A percentile compares a stretch with the other conserved stretches of the same genome.
phyloP scores from a whole-genome alignment of 257 asterid genomes.

The Apocynum venetum region DNA sequence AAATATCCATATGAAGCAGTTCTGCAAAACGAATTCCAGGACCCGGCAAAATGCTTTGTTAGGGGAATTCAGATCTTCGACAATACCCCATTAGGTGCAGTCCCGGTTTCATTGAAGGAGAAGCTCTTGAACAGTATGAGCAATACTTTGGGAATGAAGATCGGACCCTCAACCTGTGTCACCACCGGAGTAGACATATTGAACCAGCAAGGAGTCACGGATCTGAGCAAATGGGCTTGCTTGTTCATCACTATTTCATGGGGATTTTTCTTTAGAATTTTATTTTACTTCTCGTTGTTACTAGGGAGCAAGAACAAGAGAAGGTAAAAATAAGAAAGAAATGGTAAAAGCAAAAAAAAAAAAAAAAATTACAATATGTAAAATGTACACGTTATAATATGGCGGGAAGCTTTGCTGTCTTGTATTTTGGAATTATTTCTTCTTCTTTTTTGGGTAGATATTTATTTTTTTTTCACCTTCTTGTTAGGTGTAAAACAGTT shows the following conservation, averaged over 20 bases:
- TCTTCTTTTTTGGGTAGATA: background rate
- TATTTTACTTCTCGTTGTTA: slow-evolving; percentile 65
- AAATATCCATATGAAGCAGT: slow-evolving; percentile 85
- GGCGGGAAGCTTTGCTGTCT: background rate
- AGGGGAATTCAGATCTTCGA: slow-evolving; percentile 72
- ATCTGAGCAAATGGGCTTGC: slow-evolving; percentile 58
- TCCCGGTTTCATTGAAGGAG: slow-evolving; percentile 47
- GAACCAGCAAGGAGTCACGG: slow-evolving; percentile 72
- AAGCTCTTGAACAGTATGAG: slow-evolving; percentile 55
- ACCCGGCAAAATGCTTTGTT: slow-evolving; percentile 56
- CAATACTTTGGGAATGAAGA: slow-evolving; percentile 47
- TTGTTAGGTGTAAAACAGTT: slow-evolving; percentile 21
- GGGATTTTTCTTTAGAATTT: slow-evolving; percentile 76
- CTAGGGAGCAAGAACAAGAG: slow-evolving; percentile 77
- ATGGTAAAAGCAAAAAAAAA: background rate
- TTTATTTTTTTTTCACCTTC: background rate
- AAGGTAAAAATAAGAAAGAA: slow-evolving; percentile 17
- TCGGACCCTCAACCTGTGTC: slow-evolving; percentile 58
- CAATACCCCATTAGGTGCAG: slow-evolving; percentile 46
- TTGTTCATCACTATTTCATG: slow-evolving; percentile 66
- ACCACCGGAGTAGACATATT: slow-evolving; percentile 72
- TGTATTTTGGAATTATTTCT: background rate
- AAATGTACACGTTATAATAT: slow-evolving; percentile 9
- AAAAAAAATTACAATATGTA: background rate
- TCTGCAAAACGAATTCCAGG: slow-evolving; percentile 57